Evolutionary conservation across 192 early-diverging fungal species (phyloP), one percentile per base, ranked within the genome.

Genomic region (Phlyctochytrium planicorne): DNA sequence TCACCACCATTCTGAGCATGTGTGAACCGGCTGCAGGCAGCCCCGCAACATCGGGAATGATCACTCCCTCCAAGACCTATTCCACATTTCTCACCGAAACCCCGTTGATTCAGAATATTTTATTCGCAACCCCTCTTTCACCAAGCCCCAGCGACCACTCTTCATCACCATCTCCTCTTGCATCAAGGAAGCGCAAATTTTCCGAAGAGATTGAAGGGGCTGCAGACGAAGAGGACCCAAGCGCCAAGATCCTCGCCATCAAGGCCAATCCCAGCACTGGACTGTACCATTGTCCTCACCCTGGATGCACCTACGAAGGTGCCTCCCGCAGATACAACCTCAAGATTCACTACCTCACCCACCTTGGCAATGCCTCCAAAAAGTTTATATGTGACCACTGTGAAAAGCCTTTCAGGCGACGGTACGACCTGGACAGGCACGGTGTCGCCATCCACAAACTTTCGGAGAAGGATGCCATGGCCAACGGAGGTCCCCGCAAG

Each of bases 221-320:
- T n/a, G n/a, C n/a, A n/a, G 40, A 50, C 40, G 40, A 50, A n/a
- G 40, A 50, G n/a, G 40, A 50, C 40, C 40, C 40, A n/a, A 50
- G 12, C 40, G n/a, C n/a, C 40, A n/a, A 50, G 12, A 50, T 50
- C n/a, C 40, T 50, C 40, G n/a, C 10, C 12, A n/a, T 50, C 40
- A 10, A 10, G 12, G n/a, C 10, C 12, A 50, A 50, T n/a, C 40
- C 40, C 40, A n/a, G n/a, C 40, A 50, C 40, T 10, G 40, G 40
- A 10, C 40, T 10, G 12, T 50, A 50, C n/a, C 40, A 50, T n/a
- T 50, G 40, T n/a, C 40, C 40, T 10, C n/a, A 50, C 40, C 12
- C n/a, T n/a, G 12, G 40, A 10, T 50, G 40, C 40, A 50, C 10
- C 12, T 50, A 50, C 40, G 40, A 50, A n/a, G 40, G 40, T n/a